phyloP scores from a whole-genome alignment of 257 asterid species.

The Paraleonurus japonicus region DNA sequence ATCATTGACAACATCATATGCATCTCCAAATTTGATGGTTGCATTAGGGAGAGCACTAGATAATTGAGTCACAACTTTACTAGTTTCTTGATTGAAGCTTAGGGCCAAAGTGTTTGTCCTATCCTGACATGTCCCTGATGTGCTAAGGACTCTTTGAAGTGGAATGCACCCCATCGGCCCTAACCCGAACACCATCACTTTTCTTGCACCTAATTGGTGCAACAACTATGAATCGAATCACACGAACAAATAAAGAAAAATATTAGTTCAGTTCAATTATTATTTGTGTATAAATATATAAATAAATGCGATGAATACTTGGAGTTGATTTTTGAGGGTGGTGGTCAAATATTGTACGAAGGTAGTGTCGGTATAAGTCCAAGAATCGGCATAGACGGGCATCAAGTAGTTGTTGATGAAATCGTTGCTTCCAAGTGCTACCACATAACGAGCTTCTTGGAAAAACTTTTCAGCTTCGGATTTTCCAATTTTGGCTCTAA shows the following conservation, averaged over 20 bases:
- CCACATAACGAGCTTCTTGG: slow-evolving; percentile 63
- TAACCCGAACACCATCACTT: slow-evolving; percentile 77
- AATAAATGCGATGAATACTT: too few species aligned
- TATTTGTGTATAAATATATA: too few species aligned
- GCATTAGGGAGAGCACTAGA: slow-evolving; percentile 63
- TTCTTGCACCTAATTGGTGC: slow-evolving; percentile 70
- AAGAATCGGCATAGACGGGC: slow-evolving; percentile 80
- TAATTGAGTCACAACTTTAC: slow-evolving; percentile 42
- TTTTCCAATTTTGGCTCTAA: slow-evolving; percentile 52
- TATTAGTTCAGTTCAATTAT: neutral
- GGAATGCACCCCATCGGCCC: slow-evolving; percentile 99
- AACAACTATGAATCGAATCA: slow-evolving; percentile 33
- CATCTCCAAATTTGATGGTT: slow-evolving; percentile 69
- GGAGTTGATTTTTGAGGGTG: slow-evolving; percentile 59
- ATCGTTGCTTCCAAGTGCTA: slow-evolving; percentile 89
- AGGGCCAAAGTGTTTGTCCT: slow-evolving; percentile 69
- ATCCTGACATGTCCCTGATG: slow-evolving; percentile 68
- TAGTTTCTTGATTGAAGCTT: slow-evolving; percentile 52
- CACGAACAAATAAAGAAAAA: neutral
- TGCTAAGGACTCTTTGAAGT: slow-evolving; percentile 73
- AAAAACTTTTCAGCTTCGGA: slow-evolving; percentile 54
- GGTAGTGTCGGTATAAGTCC: slow-evolving; percentile 57
- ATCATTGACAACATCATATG: slow-evolving; percentile 79
- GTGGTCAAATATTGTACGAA: slow-evolving; percentile 60
- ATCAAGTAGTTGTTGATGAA: slow-evolving; percentile 89